phyloP scores from a whole-genome alignment of 495 filamentous ascomycete genomes.

The Amphirosellinia nigrospora region DNA sequence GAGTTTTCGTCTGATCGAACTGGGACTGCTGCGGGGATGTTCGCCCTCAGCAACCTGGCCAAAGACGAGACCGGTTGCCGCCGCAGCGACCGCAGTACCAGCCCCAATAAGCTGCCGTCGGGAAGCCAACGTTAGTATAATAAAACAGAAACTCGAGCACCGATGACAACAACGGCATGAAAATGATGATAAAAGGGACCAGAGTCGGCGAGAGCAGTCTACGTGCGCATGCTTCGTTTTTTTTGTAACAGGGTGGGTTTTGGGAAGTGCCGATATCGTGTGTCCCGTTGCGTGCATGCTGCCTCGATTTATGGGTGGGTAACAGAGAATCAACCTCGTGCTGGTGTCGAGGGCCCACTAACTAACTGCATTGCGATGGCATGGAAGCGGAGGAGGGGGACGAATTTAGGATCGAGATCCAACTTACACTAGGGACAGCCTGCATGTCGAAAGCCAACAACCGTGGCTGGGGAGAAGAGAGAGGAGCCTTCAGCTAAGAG shows the following conservation, averaged over 20 bases:
- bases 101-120: constrained; percentile 59
- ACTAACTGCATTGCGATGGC: constrained; percentile 24
- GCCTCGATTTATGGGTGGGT: constrained; percentile 12
- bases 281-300: constrained; percentile 20
- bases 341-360: constrained; percentile 22
- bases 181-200: not conserved
- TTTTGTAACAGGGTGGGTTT: not conserved
- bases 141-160: constrained; percentile 5
- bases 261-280: constrained; percentile 12
- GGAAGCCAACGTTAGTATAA: constrained; percentile 29
- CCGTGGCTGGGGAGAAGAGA: constrained; percentile 45
- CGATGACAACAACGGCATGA: not conserved
- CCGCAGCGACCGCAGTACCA: constrained; percentile 64
- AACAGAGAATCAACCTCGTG: constrained; percentile 11
- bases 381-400: constrained; percentile 7
- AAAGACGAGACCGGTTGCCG: constrained; percentile 61
- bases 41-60: constrained; percentile 48
- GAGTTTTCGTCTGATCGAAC: constrained; percentile 53
- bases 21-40: constrained; percentile 23
- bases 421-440: constrained; percentile 69
- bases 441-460: constrained; percentile 58
- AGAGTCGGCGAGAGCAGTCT: not conserved
- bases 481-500: constrained; percentile 45
- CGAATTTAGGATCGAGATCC: constrained; percentile 13
- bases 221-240: not conserved